A percentile compares a stretch with the other conserved stretches of the same genome.
phyloP scores from a whole-genome alignment of 2,329 filamentous ascomycete genomes.

The Monosporascus sp. region DNA sequence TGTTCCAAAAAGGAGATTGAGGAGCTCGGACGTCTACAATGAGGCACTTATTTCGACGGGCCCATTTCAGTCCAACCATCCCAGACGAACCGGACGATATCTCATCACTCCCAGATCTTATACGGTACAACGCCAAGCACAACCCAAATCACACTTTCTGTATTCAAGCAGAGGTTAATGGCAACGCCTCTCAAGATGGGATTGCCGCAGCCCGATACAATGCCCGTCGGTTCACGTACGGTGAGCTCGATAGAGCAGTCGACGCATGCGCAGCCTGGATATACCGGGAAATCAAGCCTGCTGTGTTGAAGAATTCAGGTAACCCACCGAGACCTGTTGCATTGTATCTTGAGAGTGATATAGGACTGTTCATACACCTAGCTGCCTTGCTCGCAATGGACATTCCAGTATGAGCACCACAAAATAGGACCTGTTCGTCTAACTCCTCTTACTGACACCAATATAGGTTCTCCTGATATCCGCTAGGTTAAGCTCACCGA shows the following conservation, averaged over 20 bases:
- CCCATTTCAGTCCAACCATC: neutral
- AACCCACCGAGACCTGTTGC: constrained; percentile 3
- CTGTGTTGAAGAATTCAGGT: neutral
- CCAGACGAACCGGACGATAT: constrained; percentile 1
- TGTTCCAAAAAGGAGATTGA: neutral
- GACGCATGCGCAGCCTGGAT: constrained; percentile 7
- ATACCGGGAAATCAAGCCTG: neutral
- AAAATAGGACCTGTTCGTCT: too few species aligned
- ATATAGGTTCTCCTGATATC: constrained; percentile 16
- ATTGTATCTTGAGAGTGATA: constrained; percentile 9
- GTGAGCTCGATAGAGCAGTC: constrained; percentile 5
- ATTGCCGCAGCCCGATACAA: neutral
- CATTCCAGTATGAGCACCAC: constrained; percentile 2
- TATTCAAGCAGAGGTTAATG: constrained; percentile 8
- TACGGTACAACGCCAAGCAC: constrained; percentile 11
- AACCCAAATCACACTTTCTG: constrained; percentile 13
- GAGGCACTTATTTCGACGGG: neutral
- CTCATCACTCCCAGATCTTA: constrained; percentile 13
- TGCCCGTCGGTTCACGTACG: constrained; percentile 4
- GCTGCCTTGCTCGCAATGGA: constrained; percentile 8
- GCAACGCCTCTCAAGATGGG: neutral
- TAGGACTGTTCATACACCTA: constrained; percentile 12
- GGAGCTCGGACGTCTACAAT: neutral
- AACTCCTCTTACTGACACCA: neutral
- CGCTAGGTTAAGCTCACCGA: constrained; percentile 13